A percentile compares a stretch with the other conserved stretches of the same genome.
Evolutionary conservation across 768 basidiomycete species (phyloP).

Genomic region (Mycena latifolia): DNA sequence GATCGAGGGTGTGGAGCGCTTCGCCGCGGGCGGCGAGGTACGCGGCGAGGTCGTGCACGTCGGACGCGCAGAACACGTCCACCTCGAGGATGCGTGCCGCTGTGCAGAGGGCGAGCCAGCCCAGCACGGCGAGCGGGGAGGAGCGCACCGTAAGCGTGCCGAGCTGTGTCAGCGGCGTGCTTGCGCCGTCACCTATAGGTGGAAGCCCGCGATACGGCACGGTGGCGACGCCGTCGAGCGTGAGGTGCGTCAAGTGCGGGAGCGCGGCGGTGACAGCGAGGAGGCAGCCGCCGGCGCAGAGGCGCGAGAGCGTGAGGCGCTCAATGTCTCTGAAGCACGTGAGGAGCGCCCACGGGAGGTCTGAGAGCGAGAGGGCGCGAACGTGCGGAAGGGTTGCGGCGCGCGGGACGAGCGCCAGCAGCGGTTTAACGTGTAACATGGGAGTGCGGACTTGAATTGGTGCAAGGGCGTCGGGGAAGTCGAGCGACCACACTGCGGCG

Average conservation of each 20-base stretch:
- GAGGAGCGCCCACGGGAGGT: constrained; percentile 17
- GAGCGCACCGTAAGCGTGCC: constrained; percentile 3
- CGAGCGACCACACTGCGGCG: constrained; percentile 14
- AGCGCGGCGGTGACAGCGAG: constrained; percentile 1
- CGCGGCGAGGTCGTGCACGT: constrained; percentile 13
- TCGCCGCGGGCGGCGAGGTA: background rate
- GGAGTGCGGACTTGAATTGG: constrained; percentile 4
- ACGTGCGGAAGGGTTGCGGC: background rate
- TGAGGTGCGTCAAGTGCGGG: constrained; percentile 14
- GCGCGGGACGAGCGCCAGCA: constrained; percentile 21
- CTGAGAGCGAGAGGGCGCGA: constrained; percentile 23
- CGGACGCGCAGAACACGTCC: constrained; percentile 1
- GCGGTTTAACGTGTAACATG: background rate
- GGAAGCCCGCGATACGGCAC: constrained; percentile 6
- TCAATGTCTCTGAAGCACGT: constrained; percentile 38
- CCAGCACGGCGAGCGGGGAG: constrained; percentile 24
- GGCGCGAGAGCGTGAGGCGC: constrained; percentile 17
- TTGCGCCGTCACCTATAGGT: too few species aligned
- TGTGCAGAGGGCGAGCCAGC: constrained; percentile 18
- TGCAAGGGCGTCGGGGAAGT: constrained; percentile 9
- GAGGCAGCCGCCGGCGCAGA: constrained; percentile 12
- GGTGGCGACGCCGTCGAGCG: too few species aligned
- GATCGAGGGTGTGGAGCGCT: constrained; percentile 13
- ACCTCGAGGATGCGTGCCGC: background rate
- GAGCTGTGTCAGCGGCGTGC: background rate